These are phyloP conservation scores for Lentithecium fluviatile DNA, from an alignment of 495 filamentous ascomycete species.

Conservation along the genomic window DNA sequence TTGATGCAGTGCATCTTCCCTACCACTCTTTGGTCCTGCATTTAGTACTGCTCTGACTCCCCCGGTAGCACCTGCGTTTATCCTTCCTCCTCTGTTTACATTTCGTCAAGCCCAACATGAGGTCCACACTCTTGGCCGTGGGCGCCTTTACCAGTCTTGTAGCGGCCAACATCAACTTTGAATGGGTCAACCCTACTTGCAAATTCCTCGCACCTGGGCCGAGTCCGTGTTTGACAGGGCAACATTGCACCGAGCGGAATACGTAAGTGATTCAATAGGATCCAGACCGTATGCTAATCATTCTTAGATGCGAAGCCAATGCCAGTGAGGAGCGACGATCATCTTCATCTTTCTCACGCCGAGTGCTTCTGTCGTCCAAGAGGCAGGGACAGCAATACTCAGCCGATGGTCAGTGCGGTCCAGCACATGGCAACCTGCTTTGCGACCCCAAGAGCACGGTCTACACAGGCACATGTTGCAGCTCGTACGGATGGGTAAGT, in stretches of 20 bases:
- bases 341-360: constrained; percentile 31
- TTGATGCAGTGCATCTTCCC: not conserved
- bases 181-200: constrained; percentile 31
- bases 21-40: not conserved
- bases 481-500: constrained; percentile 41
- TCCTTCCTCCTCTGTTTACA: constrained; percentile 17
- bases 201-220: constrained; percentile 1
- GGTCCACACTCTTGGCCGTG: constrained; percentile 17
- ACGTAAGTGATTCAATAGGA: constrained; percentile 13
- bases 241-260: constrained; percentile 29
- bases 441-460: constrained; percentile 42
- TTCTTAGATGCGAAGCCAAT: constrained; percentile 28
- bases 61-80: not conserved
- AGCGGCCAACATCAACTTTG: constrained; percentile 34
- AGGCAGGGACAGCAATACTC: constrained; percentile 34
- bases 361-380: constrained; percentile 29
- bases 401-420: constrained; percentile 41
- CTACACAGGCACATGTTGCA: constrained; percentile 37
- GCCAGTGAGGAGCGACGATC: constrained; percentile 23
- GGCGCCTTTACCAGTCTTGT: constrained; percentile 26
- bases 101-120: constrained; percentile 21
- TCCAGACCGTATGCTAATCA: not conserved
- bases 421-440: constrained; percentile 35
- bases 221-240: constrained; percentile 25
- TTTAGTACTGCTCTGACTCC: not conserved